phyloP scores from a whole-genome alignment of 306 rosid species.

The Malus domestica region DNA sequence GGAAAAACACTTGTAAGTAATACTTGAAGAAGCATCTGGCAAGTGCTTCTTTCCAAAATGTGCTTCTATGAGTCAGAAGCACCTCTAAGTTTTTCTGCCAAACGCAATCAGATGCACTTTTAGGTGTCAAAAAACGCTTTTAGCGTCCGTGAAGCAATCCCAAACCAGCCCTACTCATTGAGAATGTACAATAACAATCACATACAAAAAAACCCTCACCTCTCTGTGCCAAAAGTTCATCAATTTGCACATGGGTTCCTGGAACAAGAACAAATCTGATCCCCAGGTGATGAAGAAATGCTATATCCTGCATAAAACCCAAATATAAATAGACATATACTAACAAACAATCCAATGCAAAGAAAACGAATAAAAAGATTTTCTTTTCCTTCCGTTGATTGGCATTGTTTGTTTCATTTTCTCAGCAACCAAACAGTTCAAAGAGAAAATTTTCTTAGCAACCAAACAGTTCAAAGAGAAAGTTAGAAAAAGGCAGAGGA shows the following conservation, averaged over 20 bases:
- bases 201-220: conserved; percentile 33
- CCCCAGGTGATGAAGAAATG: conserved; percentile 92
- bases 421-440: conserved; percentile 4
- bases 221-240: conserved; percentile 70
- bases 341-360: too few species aligned
- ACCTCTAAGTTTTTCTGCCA: not conserved
- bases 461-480: not conserved
- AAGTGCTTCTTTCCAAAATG: not conserved
- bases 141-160: not conserved
- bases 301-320: conserved; percentile 70
- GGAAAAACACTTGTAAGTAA: not conserved
- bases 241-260: conserved; percentile 82
- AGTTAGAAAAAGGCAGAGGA: not conserved
- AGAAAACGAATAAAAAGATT: not conserved
- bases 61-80: not conserved
- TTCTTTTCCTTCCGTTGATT: not conserved
- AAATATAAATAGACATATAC: not conserved
- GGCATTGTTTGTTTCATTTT: not conserved
- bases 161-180: not conserved
- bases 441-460: conserved; percentile 3
- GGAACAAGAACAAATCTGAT: conserved; percentile 88
- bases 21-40: not conserved
- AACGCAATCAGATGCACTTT: not conserved
- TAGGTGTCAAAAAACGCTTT: not conserved
- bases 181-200: not conserved